Conservation (phyloP, 2,329 filamentous ascomycete genomes). For the Claviceps monticola region DNA sequence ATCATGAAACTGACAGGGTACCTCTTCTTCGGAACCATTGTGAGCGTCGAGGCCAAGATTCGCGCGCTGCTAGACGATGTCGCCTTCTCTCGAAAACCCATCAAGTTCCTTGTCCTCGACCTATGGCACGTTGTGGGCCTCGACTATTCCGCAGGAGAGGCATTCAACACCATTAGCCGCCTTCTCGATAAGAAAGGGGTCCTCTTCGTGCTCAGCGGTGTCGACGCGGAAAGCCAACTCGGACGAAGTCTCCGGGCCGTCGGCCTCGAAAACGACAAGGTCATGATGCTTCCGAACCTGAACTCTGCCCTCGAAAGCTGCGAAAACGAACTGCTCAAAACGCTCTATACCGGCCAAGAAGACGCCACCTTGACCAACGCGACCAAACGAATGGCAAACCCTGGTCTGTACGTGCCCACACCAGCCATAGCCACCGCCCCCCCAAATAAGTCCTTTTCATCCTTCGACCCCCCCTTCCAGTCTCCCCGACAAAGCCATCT, state of each 20-base stretch:
- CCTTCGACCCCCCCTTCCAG: constrained; percentile 39
- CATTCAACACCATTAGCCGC: constrained; percentile 83
- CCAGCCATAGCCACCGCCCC: constrained; percentile 9
- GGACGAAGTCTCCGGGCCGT: constrained; percentile 71
- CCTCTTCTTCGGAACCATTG: constrained; percentile 97
- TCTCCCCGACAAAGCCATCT: constrained; percentile 73
- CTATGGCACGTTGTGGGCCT: constrained; percentile 80
- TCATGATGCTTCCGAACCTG: constrained; percentile 73
- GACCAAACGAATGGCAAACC: constrained; percentile 27
- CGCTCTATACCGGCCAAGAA: constrained; percentile 59
- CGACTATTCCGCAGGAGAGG: constrained; percentile 92
- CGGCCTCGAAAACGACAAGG: constrained; percentile 62
- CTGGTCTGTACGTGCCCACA: constrained; percentile 34
- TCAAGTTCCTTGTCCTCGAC: constrained; percentile 82
- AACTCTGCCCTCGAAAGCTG: constrained; percentile 90
- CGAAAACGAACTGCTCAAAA: constrained; percentile 84
- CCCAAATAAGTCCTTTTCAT: constrained; percentile 16
- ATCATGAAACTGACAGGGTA: constrained; percentile 88
- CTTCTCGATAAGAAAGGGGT: constrained; percentile 67
- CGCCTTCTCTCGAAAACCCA: constrained; percentile 61
- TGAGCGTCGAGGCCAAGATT: constrained; percentile 83
- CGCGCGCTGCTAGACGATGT: constrained; percentile 71
- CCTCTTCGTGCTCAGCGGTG: constrained; percentile 67
- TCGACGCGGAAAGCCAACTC: constrained; percentile 61
- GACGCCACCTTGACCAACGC: constrained; percentile 34